Base-by-base conservation (phyloP, 306 rosid genomes). In the Dalbergia cultrata region DNA sequence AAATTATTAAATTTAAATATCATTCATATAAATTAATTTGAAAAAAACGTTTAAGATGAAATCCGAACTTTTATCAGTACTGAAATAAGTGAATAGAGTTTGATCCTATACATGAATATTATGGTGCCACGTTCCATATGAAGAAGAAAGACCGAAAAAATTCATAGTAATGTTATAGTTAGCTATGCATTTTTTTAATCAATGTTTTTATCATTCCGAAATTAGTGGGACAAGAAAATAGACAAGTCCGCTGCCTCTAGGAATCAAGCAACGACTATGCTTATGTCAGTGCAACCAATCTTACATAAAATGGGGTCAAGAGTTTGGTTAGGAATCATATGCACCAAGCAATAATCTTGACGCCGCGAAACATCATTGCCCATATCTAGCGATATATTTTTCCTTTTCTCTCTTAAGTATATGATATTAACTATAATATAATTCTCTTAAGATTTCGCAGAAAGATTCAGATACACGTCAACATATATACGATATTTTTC, bases 351-450 rank as follows among this genome's bases (percentile, higher is more conserved):
- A 61, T 86, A 70, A 65, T 47, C 63, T 76, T 57, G 67, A 79
- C 68, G 81, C 87, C 80, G 56, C 68, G 16, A 80, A 21, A 44
- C 80, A 76, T 76, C 82, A 85, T 76, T 80, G 10, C 72, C 45
- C 77, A 73, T 75, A 79, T 89, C 85, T 63, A 72, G 44, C 31
- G 12, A 49, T 45, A 54, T 54, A 13, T 61, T 66, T 67, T 50
- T 43, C 13, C 63, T 16, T 17, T 5, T 63, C 13, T 50, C 17
- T 41, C 71, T 61, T 11, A 72, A 63, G 0, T 43, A 61, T 67
- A 14, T 44, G 33, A 26, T 53, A 45, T 26, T 50, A 17, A 47
- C 5, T 19, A 47, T 8, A 53, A 63, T 67, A 76, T 39, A 54
- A 37, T 81, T 74, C 33, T 65, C 19, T 33, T n/a, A 56, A 57